Evolutionary conservation across 176 grass and related monocot genomes (phyloP).

Genomic region (Oropetium thomaeum): DNA sequence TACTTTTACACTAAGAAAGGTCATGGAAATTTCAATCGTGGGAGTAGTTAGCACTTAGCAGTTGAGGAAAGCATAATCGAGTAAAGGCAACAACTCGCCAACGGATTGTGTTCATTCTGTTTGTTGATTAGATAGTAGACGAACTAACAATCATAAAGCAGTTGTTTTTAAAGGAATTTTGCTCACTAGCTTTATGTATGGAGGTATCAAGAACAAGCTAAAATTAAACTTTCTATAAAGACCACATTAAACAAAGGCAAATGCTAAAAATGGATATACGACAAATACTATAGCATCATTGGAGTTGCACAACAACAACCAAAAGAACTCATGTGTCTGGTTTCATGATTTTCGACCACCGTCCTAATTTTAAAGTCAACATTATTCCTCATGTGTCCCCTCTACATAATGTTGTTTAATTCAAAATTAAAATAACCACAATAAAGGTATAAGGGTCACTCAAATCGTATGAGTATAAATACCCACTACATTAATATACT

Average conservation of each 20-base stretch:
- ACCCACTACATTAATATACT: no score
- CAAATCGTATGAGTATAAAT: no score
- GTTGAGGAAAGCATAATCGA: neutral
- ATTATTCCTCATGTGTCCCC: neutral
- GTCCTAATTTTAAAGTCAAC: neutral
- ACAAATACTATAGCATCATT: neutral
- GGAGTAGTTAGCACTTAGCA: no score
- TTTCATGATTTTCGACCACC: neutral
- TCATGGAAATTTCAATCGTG: neutral
- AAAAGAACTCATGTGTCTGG: neutral
- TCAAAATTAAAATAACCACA: no score
- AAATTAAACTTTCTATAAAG: neutral
- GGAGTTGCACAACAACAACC: neutral
- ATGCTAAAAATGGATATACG: neutral
- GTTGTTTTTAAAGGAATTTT: neutral
- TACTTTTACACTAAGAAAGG: neutral
- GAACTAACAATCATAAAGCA: neutral
- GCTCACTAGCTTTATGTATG: neutral
- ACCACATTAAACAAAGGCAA: neutral
- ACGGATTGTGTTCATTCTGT: neutral
- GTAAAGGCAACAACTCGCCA: neutral
- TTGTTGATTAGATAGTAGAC: neutral
- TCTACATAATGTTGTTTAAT: no score
- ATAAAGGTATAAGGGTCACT: no score
- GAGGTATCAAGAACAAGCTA: neutral